Conservation (phyloP, 805 yeast species). For the Sugiyamaella floridensis region DNA sequence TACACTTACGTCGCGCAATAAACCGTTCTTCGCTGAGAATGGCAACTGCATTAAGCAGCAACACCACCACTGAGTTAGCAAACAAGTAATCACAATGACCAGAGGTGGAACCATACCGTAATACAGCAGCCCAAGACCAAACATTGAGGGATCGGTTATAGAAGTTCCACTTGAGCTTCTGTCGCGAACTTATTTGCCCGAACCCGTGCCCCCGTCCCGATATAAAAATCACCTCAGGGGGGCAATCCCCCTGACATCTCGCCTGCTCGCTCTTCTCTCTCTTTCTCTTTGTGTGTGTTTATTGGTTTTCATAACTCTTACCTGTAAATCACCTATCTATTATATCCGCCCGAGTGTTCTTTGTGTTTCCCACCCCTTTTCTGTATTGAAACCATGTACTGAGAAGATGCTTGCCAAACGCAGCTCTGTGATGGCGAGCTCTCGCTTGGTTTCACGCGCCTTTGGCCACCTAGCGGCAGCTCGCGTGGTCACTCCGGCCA, state of each 20-base stretch:
- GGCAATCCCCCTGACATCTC: not conserved
- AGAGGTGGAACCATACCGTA: slow-evolving; percentile 23
- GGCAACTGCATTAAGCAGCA: slow-evolving; percentile 68
- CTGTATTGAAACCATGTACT: not conserved
- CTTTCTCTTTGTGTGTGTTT: too few species aligned
- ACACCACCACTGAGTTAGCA: slow-evolving; percentile 26
- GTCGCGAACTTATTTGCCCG: not conserved
- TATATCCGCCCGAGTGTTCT: not conserved
- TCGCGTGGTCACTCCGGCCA: not conserved
- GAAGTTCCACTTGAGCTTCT: not conserved
- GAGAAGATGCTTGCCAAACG: not conserved
- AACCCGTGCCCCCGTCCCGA: not conserved
- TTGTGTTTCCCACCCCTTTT: not conserved
- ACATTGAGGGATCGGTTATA: slow-evolving; percentile 22
- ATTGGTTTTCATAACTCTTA: not conserved
- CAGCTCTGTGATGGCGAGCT: not conserved
- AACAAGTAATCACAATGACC: not conserved
- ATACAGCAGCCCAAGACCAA: slow-evolving; percentile 33
- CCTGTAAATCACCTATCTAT: not conserved
- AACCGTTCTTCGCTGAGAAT: slow-evolving; percentile 76
- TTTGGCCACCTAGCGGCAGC: not conserved
- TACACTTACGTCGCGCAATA: slow-evolving; percentile 49
- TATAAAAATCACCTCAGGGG: not conserved
- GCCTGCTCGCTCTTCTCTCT: not conserved
- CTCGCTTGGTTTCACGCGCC: not conserved